Base-by-base conservation (phyloP, 208 protist genomes). In the Wallacemonas rigidus region DNA sequence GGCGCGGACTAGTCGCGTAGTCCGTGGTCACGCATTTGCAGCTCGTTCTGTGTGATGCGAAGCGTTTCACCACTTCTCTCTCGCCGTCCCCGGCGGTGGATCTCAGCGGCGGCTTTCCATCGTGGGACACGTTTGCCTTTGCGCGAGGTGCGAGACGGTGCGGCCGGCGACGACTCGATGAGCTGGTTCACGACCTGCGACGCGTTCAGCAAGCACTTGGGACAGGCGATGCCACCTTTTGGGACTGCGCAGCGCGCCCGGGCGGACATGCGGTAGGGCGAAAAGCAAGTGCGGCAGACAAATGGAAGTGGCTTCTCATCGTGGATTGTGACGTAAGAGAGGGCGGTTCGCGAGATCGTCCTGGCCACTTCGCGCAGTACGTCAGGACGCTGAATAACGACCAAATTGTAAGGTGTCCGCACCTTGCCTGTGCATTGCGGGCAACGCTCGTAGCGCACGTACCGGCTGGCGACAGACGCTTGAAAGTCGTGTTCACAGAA, bases 351-450 rank as follows among this genome's bases (percentile, higher is more conserved):
- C 2, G 80, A 80, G 54, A 95, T 77, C 17, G 75, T 79, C 41
- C 72, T 72, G 58, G 80, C 83, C 8, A 93, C 77, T 71, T 95
- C 90, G n/a, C 50, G 56, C 55, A 88, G 53, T 8, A 95, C 86
- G 71, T 95, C 90, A 1, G 90, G 86, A 3, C 90, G 85, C 62
- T 91, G 87, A 58, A 93, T 80, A 1, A 81, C 69, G 15, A 95
- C 67, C 50, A 89, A 67, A 61, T 93, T 95, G 50, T 84, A 56
- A 53, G 82, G 72, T 17, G 86, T 84, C 9, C 50, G 54, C 11
- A 75, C 70, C 14, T 50, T 72, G 1, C 90, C 90, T 1, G 56
- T 81, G 76, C 90, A 95, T 69, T 92, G 87, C 63, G 90, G 90
- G 55, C 90, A 95, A 0, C 84, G 80, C 65, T 85, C 76, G 54